phyloP scores from a whole-genome alignment of 495 filamentous ascomycete genomes.

The Penicillium coffeae region DNA sequence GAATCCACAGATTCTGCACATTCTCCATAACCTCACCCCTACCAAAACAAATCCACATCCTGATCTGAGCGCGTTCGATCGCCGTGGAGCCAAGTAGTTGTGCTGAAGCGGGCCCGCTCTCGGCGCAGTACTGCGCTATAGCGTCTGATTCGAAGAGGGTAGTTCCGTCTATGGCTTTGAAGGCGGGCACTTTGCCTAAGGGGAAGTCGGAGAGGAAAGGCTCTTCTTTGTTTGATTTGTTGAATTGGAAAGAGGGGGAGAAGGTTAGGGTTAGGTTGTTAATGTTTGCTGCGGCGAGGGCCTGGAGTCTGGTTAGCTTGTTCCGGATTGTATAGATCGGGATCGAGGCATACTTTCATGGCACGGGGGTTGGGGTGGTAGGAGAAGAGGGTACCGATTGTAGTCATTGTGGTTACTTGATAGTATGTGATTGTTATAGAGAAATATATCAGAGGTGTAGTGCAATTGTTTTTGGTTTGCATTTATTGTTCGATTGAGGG shows the following conservation, averaged over 20 bases:
- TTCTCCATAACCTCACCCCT: constrained; percentile 16
- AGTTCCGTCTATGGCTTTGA: constrained; percentile 51
- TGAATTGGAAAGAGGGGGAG: neutral
- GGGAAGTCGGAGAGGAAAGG: constrained; percentile 48
- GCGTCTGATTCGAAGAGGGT: constrained; percentile 50
- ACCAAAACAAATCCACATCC: constrained; percentile 47
- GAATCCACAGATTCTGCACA: constrained; percentile 22
- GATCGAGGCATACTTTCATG: neutral
- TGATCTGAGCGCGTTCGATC: constrained; percentile 45
- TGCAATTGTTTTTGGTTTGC: no score
- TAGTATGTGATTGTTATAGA: no score
- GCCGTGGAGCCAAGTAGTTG: constrained; percentile 49
- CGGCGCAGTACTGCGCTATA: constrained; percentile 53
- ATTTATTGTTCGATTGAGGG: no score
- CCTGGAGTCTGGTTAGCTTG: neutral
- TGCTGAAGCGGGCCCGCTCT: constrained; percentile 44
- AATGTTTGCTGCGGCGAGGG: neutral
- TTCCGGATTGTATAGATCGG: neutral
- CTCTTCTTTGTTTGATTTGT: neutral
- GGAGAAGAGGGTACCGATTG: no score
- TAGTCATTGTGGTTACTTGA: no score
- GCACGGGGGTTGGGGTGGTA: neutral
- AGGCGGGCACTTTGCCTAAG: constrained; percentile 56
- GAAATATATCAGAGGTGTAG: no score
- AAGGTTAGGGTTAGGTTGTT: neutral